These are phyloP conservation scores for Aureobasidium sp. DNA, from an alignment of 2,329 filamentous ascomycete genomes.

Conservation along the genomic window DNA sequence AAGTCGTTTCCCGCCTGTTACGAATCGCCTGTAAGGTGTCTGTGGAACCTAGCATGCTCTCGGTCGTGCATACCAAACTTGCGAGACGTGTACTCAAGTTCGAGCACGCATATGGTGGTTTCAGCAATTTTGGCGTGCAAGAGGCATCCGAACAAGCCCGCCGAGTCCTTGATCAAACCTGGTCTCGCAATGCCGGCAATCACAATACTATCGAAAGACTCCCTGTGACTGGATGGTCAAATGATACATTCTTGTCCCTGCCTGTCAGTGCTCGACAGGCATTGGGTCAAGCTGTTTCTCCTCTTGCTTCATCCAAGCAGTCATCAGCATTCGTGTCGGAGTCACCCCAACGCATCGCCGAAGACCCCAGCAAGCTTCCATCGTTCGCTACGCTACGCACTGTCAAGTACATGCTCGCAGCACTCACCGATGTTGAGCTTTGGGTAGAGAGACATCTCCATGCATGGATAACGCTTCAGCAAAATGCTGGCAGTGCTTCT, in stretches of 20 bases:
- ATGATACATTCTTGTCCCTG: conserved; percentile 16
- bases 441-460: conserved; percentile 17
- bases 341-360: neutral
- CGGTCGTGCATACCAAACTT: conserved; percentile 21
- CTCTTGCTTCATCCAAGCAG: neutral
- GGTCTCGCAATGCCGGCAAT: neutral
- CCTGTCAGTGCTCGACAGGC: neutral
- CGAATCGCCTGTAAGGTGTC: conserved; percentile 24
- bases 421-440: conserved; percentile 13
- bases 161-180: neutral
- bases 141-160: neutral
- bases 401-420: neutral
- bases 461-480: conserved; percentile 10
- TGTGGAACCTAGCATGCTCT: conserved; percentile 9
- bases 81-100: conserved; percentile 19
- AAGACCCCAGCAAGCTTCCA: neutral
- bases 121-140: neutral
- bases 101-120: neutral
- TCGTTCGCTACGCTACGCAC: neutral
- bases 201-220: neutral
- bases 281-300: neutral
- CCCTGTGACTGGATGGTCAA: neutral
- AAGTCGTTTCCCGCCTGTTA: conserved; percentile 41
- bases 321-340: too few species aligned
- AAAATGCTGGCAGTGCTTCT: neutral